Evolutionary conservation across 2,329 filamentous ascomycete genomes (phyloP).

Genomic region (Cladosporium phlei): DNA sequence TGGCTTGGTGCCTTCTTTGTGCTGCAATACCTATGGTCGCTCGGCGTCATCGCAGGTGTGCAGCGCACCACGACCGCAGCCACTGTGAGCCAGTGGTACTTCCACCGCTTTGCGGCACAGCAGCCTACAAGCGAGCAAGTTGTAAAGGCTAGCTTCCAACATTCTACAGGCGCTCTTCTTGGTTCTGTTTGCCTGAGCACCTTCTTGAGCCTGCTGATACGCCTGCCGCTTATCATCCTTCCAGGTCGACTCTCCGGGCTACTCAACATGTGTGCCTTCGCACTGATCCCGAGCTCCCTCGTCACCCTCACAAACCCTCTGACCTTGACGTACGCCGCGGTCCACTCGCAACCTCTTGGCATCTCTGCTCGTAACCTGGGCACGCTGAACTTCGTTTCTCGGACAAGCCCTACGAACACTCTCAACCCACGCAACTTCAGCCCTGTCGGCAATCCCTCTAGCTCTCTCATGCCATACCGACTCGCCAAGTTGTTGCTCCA

Average conservation of each 20-base stretch:
- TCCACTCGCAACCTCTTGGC: constrained; percentile 80
- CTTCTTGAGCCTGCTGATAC: constrained; percentile 71
- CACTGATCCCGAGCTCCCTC: constrained; percentile 78
- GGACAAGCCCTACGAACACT: constrained; percentile 68
- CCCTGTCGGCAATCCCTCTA: constrained; percentile 25
- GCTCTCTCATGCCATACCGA: constrained; percentile 74
- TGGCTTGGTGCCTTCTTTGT: constrained; percentile 92
- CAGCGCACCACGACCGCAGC: constrained; percentile 90
- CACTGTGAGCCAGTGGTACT: constrained; percentile 98
- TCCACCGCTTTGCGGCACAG: constrained; percentile 80
- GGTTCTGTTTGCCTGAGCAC: constrained; percentile 89
- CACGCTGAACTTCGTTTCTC: constrained; percentile 74
- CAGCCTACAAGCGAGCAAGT: constrained; percentile 73
- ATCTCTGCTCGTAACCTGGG: constrained; percentile 73
- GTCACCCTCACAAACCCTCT: constrained; percentile 84
- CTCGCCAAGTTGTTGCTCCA: constrained; percentile 88
- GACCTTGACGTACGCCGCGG: constrained; percentile 85
- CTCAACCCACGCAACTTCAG: constrained; percentile 35
- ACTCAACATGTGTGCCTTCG: constrained; percentile 67
- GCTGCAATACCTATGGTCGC: constrained; percentile 90
- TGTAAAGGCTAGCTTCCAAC: constrained; percentile 73
- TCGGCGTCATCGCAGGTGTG: constrained; percentile 79
- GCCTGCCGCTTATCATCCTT: constrained; percentile 78
- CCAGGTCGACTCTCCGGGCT: constrained; percentile 68
- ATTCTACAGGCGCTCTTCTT: constrained; percentile 81